phyloP scores from a whole-genome alignment of 768 basidiomycete species.

The Candolleomyces aberdarensis region DNA sequence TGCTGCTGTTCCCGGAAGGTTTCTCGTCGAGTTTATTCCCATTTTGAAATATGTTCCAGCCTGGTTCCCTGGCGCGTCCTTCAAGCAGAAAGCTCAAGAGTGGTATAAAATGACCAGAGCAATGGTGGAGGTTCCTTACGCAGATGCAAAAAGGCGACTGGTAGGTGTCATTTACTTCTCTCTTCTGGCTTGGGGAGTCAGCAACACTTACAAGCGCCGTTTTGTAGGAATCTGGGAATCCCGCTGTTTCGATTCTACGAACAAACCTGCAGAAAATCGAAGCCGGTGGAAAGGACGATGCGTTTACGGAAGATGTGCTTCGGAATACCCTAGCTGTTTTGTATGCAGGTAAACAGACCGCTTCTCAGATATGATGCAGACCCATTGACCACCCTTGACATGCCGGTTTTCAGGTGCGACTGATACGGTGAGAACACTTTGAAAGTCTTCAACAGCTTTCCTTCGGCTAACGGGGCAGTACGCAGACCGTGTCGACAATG shows the following conservation, averaged over 20 bases:
- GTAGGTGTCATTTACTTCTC: too few species aligned
- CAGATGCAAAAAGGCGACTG: slow-evolving; percentile 24
- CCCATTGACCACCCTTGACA: not conserved
- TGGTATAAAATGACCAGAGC: slow-evolving; percentile 30
- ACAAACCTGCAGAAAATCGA: slow-evolving; percentile 11
- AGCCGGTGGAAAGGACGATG: slow-evolving; percentile 4
- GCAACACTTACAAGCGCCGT: not conserved
- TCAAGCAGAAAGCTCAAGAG: slow-evolving; percentile 36
- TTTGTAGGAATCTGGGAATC: slow-evolving; percentile 13
- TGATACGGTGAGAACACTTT: slow-evolving; percentile 13
- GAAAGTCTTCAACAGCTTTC: slow-evolving; percentile 2
- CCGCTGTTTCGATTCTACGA: slow-evolving; percentile 15
- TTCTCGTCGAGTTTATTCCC: slow-evolving; percentile 27
- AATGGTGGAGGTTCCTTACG: slow-evolving; percentile 34
- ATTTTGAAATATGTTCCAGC: slow-evolving; percentile 25
- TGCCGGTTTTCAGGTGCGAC: slow-evolving; percentile 11
- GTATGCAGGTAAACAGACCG: slow-evolving; percentile 15
- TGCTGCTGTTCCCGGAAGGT: slow-evolving; percentile 26
- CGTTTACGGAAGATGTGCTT: slow-evolving; percentile 17
- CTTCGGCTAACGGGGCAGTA: too few species aligned
- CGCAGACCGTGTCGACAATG: slow-evolving; percentile 6
- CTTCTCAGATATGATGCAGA: not conserved
- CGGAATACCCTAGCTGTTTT: slow-evolving; percentile 19
- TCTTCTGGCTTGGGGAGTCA: too few species aligned
- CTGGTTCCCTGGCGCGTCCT: slow-evolving; percentile 32